phyloP scores from a whole-genome alignment of 2,329 filamentous ascomycete species.

The Cladosporium sphaerospermum region DNA sequence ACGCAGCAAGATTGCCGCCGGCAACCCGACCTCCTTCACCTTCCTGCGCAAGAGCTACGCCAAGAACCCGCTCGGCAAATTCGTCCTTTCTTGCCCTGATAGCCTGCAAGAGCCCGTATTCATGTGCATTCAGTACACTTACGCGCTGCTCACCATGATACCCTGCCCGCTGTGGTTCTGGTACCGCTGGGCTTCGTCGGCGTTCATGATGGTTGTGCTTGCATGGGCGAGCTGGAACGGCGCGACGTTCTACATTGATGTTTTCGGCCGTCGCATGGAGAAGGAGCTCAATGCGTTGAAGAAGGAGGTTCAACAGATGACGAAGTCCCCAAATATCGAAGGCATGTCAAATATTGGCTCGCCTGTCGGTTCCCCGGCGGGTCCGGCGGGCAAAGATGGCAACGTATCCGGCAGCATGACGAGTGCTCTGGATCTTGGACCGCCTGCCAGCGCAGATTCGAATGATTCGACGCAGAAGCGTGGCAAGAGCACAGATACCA shows the following conservation, averaged over 20 bases:
- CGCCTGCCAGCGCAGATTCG: slow-evolving; percentile 10
- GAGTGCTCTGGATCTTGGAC: slow-evolving; percentile 27
- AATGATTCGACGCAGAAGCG: not conserved
- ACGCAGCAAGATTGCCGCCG: slow-evolving; percentile 92
- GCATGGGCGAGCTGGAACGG: slow-evolving; percentile 95
- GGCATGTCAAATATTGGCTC: slow-evolving; percentile 18
- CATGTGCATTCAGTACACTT: slow-evolving; percentile 91
- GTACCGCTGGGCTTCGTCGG: slow-evolving; percentile 70
- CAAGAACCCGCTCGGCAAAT: slow-evolving; percentile 78
- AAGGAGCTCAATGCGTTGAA: slow-evolving; percentile 88
- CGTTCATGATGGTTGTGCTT: slow-evolving; percentile 78
- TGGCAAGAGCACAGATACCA: not conserved
- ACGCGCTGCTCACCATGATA: slow-evolving; percentile 87
- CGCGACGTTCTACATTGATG: slow-evolving; percentile 95
- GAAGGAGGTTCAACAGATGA: slow-evolving; percentile 58
- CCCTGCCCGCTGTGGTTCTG: slow-evolving; percentile 95
- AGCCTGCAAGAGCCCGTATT: slow-evolving; percentile 79
- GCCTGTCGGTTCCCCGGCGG: slow-evolving; percentile 23
- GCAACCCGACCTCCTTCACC: slow-evolving; percentile 91
- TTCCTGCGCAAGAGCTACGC: slow-evolving; percentile 91
- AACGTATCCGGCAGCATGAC: slow-evolving; percentile 4
- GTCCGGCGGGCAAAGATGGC: slow-evolving; percentile 18
- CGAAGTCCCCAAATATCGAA: slow-evolving; percentile 26
- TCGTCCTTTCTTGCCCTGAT: slow-evolving; percentile 73
- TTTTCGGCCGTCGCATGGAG: slow-evolving; percentile 94